Base-by-base conservation (phyloP, 495 filamentous ascomycete species). In the Geopyxis carbonaria region DNA sequence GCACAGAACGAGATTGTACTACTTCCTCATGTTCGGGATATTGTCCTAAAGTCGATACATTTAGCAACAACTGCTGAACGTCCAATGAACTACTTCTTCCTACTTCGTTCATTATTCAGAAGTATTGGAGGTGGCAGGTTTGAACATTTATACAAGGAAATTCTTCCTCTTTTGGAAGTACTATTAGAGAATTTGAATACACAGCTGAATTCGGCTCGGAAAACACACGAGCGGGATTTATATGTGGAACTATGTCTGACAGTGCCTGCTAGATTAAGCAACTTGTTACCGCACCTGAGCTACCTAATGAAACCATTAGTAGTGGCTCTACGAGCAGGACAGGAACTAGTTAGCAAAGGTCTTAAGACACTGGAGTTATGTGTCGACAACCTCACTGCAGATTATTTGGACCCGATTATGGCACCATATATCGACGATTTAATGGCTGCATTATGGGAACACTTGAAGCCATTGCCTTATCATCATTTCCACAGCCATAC, bases 361-460 rank as follows among this genome's bases (percentile, higher is more conserved):
- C 66, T 99, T 2, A 67, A 91, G 16, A 99, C 91, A 0, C 64
- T 99, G 11, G 91, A 99, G 53, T 68, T 99, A 11, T 99, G 91
- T 52, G 91, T 99, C 18, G 91, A 99, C 45, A 99, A 99, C 49
- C 68, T 99, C 1, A 99, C 91, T 0, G 86, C 89, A 0, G 91
- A 99, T 48, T 99, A 99, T 52, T 57, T 99, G 22, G 91, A 99
- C 48, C 91, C 91, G 0, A 99, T 99, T 40, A 99, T 99, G 89
- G 83, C 85, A 4, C 91, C 91, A 1, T 89, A 93, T 31, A 94
- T 99, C 59, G 89, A 95, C 48, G 91, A 99, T 45, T 61, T 99
- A 38, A 95, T 95, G 86, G 83, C 82, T 29, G 86, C 85, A 3
- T 67, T 99, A 5, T 95, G 87, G 70, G 82, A 93, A 42, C 91